phyloP scores from a whole-genome alignment of 2,329 filamentous ascomycete species.

The Fusarium sp. region DNA sequence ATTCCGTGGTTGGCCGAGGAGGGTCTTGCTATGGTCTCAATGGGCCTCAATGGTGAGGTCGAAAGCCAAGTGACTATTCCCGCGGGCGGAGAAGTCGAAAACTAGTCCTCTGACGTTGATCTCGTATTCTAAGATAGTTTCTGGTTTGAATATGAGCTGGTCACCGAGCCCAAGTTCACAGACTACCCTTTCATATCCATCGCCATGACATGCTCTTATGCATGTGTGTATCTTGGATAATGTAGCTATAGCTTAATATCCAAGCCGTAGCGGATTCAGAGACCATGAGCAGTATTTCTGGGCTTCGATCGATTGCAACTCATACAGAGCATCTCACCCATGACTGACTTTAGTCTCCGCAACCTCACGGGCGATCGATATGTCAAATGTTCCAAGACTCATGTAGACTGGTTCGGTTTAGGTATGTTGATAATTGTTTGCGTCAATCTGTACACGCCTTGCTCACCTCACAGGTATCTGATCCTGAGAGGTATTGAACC shows the following conservation, averaged over 20 bases:
- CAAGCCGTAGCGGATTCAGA: neutral
- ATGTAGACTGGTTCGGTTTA: too few relatives aligned
- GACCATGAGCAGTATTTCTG: neutral
- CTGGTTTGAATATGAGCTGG: neutral
- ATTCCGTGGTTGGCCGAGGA: constrained; percentile 5
- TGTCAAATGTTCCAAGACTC: neutral
- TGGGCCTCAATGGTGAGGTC: constrained; percentile 3
- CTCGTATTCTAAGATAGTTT: neutral
- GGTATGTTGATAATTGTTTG: too few relatives aligned
- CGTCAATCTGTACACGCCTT: too few relatives aligned
- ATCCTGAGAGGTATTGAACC: too few relatives aligned
- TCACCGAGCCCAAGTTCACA: neutral
- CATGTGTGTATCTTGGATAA: neutral
- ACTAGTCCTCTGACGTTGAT: neutral
- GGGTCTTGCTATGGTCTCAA: neutral
- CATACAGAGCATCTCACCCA: too few relatives aligned
- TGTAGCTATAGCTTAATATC: neutral
- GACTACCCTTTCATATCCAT: neutral
- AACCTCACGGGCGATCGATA: neutral
- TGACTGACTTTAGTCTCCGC: too few relatives aligned
- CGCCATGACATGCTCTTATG: neutral
- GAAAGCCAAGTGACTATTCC: neutral
- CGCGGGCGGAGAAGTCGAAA: neutral
- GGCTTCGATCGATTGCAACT: too few relatives aligned
- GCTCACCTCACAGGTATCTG: too few relatives aligned